Evolutionary conservation across 257 asterid genomes (phyloP).

Genomic region (Nicotiana paniculata): DNA sequence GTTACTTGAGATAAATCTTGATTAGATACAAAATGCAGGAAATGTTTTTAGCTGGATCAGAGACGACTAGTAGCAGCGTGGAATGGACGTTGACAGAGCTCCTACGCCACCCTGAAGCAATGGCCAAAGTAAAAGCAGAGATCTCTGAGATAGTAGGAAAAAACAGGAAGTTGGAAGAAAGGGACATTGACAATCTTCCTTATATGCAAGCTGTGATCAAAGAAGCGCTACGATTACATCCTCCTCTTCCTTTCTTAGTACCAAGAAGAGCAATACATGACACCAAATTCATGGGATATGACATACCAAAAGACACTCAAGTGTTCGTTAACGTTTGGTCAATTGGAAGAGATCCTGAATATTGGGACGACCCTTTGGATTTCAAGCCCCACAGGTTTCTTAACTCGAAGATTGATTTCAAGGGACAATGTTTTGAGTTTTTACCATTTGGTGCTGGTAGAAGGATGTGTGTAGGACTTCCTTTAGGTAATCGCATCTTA

Average conservation of each 20-base stretch:
- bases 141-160: constrained; percentile 25
- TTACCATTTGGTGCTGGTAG: constrained; percentile 61
- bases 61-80: constrained; percentile 49
- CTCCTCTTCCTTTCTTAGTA: constrained; percentile 45
- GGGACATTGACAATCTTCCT: constrained; percentile 40
- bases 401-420: constrained; percentile 36
- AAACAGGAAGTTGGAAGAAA: constrained; percentile 34
- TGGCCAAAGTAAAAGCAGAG: constrained; percentile 40
- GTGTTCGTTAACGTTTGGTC: constrained; percentile 48
- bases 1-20: background rate
- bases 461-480: constrained; percentile 52
- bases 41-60: constrained; percentile 60
- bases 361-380: constrained; percentile 42
- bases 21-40: constrained; percentile 30
- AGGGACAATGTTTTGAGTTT: constrained; percentile 49
- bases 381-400: constrained; percentile 54
- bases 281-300: constrained; percentile 39
- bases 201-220: constrained; percentile 51
- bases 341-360: constrained; percentile 50
- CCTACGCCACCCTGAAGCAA: constrained; percentile 42
- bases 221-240: constrained; percentile 47
- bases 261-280: constrained; percentile 45
- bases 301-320: constrained; percentile 43
- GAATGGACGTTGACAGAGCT: constrained; percentile 77
- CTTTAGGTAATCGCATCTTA: constrained; percentile 50